Evolutionary conservation across 768 basidiomycete genomes (phyloP).

Genomic region (Kwoniella sp.): DNA sequence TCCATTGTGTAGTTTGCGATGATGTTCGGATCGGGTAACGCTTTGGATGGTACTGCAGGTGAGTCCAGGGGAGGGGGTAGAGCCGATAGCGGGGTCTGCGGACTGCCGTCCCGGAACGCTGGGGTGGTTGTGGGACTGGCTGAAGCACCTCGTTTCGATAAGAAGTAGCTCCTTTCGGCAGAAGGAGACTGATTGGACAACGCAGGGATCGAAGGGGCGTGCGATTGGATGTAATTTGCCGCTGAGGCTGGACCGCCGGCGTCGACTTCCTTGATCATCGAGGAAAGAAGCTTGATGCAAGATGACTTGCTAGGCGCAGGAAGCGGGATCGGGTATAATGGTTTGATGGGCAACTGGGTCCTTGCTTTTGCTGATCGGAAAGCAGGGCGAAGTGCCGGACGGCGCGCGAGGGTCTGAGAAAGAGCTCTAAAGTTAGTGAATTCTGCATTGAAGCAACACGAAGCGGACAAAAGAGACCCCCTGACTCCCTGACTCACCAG

Average conservation of each 20-base stretch:
- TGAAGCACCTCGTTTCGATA: slow-evolving; percentile 15
- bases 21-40: slow-evolving; percentile 24
- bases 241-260: slow-evolving; percentile 15
- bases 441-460: no score
- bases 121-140: slow-evolving; percentile 15
- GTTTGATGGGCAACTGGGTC: slow-evolving; percentile 36
- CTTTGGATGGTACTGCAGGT: background rate
- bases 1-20: slow-evolving; percentile 47
- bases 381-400: slow-evolving; percentile 47
- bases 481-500: slow-evolving; percentile 37
- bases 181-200: slow-evolving; percentile 18
- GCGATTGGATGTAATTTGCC: slow-evolving; percentile 11
- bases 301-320: slow-evolving; percentile 51
- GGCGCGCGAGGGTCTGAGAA: slow-evolving; percentile 21
- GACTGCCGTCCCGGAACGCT: slow-evolving; percentile 12
- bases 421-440: no score
- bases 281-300: slow-evolving; percentile 41
- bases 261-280: slow-evolving; percentile 39
- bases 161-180: slow-evolving; percentile 28
- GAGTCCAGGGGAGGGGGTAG: slow-evolving; percentile 20
- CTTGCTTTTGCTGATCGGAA: slow-evolving; percentile 51
- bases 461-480: no score
- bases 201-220: background rate
- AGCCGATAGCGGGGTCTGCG: slow-evolving; percentile 24
- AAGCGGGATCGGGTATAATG: slow-evolving; percentile 39